Conservation (phyloP, 2,329 filamentous ascomycete genomes). For the Fusarium succisae region DNA sequence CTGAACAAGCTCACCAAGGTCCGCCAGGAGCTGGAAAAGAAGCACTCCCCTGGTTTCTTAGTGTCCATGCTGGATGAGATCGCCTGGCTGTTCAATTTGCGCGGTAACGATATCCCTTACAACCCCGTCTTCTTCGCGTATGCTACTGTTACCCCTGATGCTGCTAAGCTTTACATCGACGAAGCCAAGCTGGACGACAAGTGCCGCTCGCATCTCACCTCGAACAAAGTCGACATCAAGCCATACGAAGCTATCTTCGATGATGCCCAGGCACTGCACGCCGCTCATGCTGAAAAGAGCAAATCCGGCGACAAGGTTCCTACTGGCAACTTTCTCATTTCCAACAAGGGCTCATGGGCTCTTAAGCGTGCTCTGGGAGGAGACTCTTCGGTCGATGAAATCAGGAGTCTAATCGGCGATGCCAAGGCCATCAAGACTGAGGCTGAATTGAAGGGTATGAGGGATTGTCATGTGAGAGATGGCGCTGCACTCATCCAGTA, state of each 20-base stretch:
- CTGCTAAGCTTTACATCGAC: constrained; percentile 86
- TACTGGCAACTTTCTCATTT: constrained; percentile 79
- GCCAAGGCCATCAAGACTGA: constrained; percentile 96
- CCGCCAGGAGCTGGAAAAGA: constrained; percentile 91
- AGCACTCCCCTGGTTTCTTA: constrained; percentile 85
- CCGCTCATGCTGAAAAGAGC: constrained; percentile 51
- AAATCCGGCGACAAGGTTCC: constrained; percentile 44
- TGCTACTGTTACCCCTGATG: constrained; percentile 81
- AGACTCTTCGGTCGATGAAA: constrained; percentile 84
- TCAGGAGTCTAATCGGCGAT: constrained; percentile 86
- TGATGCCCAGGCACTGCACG: constrained; percentile 72
- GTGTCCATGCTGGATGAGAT: constrained; percentile 96
- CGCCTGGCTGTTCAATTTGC: constrained; percentile 98
- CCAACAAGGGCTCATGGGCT: constrained; percentile 92
- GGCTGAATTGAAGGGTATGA: constrained; percentile 90
- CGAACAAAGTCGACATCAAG: constrained; percentile 76
- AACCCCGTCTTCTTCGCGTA: constrained; percentile 99
- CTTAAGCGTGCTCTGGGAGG: constrained; percentile 87
- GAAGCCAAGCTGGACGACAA: constrained; percentile 77
- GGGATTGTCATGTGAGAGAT: constrained; percentile 91
- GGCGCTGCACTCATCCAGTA: constrained; percentile 91
- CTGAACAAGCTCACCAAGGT: constrained; percentile 85
- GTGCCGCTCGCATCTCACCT: constrained; percentile 73
- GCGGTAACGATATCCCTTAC: constrained; percentile 94
- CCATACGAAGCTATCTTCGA: constrained; percentile 85